Evolutionary conservation across 2,329 filamentous ascomycete species (phyloP).

Genomic region (Sporothrix sp.): DNA sequence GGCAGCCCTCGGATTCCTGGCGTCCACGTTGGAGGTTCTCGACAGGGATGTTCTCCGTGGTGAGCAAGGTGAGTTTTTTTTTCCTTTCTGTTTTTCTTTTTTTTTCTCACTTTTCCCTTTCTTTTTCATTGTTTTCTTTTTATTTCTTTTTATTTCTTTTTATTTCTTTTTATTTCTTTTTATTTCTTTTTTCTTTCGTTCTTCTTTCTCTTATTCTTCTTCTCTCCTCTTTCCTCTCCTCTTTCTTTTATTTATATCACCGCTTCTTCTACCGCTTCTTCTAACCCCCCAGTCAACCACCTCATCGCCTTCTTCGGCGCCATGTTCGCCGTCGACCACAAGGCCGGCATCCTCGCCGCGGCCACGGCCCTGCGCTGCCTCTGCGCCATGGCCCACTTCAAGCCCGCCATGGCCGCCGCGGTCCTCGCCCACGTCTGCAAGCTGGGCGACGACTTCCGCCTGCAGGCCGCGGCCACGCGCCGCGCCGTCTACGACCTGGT

Average conservation of each 20-base stretch:
- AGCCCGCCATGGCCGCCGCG: slow-evolving; percentile 35
- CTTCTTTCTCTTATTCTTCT: too few species aligned
- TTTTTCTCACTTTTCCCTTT: too few species aligned
- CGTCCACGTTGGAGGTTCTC: slow-evolving; percentile 41
- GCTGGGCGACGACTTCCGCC: slow-evolving; percentile 47
- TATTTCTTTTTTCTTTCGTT: too few species aligned
- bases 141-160: background rate
- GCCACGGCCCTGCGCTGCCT: slow-evolving; percentile 43
- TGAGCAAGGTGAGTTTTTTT: slow-evolving; percentile 35
- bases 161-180: too few species aligned
- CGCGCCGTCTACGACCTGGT: slow-evolving; percentile 43
- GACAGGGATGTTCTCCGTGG: slow-evolving; percentile 36
- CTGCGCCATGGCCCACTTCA: slow-evolving; percentile 41
- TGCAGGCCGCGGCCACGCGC: slow-evolving; percentile 42
- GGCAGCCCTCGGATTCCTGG: slow-evolving; percentile 46
- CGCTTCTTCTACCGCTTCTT: too few species aligned
- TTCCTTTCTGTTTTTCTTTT: background rate
- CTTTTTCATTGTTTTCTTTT: background rate
- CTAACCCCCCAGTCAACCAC: slow-evolving; percentile 19
- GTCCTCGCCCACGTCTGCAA: slow-evolving; percentile 41
- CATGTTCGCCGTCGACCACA: slow-evolving; percentile 50
- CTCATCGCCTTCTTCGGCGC: slow-evolving; percentile 44
- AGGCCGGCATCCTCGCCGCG: slow-evolving; percentile 47
- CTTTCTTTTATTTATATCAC: too few species aligned
- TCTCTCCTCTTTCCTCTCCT: too few species aligned